Percentiles rank a stretch among this genome's conserved stretches.
These are phyloP conservation scores for Lactarius sp. DNA, from an alignment of 768 basidiomycete genomes.

Conservation along the genomic window DNA sequence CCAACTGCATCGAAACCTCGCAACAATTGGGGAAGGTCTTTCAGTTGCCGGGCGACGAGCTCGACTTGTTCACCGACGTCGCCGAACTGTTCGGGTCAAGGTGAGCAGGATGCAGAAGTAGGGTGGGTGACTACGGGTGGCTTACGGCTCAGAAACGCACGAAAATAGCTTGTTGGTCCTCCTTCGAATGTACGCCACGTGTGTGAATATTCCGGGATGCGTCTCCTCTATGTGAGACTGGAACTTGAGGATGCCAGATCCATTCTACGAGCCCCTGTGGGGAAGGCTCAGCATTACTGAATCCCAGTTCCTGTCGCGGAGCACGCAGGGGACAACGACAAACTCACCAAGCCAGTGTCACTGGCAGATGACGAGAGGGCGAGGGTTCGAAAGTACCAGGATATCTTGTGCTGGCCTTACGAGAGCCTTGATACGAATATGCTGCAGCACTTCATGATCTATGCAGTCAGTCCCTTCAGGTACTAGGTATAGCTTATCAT, in stretches of 20 bases:
- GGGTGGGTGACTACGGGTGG: not conserved
- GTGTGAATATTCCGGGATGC: no score
- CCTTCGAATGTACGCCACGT: constrained; percentile 50
- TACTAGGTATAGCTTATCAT: no score
- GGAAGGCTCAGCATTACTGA: no score
- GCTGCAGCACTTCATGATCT: constrained; percentile 2
- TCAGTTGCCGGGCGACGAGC: constrained; percentile 59
- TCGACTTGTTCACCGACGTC: constrained; percentile 68
- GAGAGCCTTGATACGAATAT: not conserved
- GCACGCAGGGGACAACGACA: not conserved
- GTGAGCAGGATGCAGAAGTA: not conserved
- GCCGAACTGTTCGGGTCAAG: constrained; percentile 54
- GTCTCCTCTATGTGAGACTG: no score
- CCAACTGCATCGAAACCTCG: constrained; percentile 82
- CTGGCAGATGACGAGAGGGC: constrained; percentile 57
- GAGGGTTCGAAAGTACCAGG: constrained; percentile 17
- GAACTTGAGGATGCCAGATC: no score
- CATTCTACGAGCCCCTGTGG: no score
- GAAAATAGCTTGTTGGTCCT: constrained; percentile 56
- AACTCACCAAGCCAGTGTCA: constrained; percentile 67
- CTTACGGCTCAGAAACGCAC: not conserved
- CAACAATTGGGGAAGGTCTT: constrained; percentile 55
- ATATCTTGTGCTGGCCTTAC: constrained; percentile 17
- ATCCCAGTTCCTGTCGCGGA: no score
- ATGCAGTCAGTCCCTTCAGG: no score